These are phyloP conservation scores for Citrullus colocynthis DNA, from an alignment of 306 rosid species.

Conservation along the genomic window DNA sequence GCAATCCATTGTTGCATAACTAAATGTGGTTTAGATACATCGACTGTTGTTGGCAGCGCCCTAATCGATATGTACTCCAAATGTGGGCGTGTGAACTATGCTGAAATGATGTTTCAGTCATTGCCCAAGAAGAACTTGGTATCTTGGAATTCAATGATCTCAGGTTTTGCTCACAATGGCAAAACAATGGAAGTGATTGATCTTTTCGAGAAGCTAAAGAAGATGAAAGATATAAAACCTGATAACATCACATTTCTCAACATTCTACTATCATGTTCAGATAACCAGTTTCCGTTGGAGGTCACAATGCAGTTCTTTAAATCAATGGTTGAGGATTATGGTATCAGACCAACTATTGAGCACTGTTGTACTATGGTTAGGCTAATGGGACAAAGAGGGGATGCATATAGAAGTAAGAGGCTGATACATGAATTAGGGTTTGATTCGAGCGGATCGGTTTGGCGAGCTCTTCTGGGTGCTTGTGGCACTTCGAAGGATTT, in stretches of 20 bases:
- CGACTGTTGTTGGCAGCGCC: conserved; percentile 49
- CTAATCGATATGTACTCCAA: conserved; percentile 68
- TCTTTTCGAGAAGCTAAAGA: conserved; percentile 37
- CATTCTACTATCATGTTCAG: conserved; percentile 41
- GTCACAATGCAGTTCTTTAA: conserved; percentile 21
- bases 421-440: conserved; percentile 44
- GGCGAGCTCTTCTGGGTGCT: conserved; percentile 64
- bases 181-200: conserved; percentile 24
- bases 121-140: conserved; percentile 41
- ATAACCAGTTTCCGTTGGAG: conserved; percentile 31
- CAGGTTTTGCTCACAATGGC: conserved; percentile 50
- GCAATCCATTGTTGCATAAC: conserved; percentile 42
- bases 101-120: conserved; percentile 37
- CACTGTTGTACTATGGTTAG: conserved; percentile 58
- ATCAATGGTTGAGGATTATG: conserved; percentile 33
- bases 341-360: conserved; percentile 43
- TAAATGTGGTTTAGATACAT: conserved; percentile 38
- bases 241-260: conserved; percentile 60
- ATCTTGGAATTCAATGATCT: conserved; percentile 60
- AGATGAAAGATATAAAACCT: conserved; percentile 28
- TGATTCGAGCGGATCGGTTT: conserved; percentile 35
- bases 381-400: conserved; percentile 62
- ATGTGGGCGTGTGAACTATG: conserved; percentile 39
- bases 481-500: conserved; percentile 32
- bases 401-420: conserved; percentile 31